Evolutionary conservation across 2,329 filamentous ascomycete species (phyloP), one percentile per base, ranked within the genome.

Genomic region (Xylaria sp.): DNA sequence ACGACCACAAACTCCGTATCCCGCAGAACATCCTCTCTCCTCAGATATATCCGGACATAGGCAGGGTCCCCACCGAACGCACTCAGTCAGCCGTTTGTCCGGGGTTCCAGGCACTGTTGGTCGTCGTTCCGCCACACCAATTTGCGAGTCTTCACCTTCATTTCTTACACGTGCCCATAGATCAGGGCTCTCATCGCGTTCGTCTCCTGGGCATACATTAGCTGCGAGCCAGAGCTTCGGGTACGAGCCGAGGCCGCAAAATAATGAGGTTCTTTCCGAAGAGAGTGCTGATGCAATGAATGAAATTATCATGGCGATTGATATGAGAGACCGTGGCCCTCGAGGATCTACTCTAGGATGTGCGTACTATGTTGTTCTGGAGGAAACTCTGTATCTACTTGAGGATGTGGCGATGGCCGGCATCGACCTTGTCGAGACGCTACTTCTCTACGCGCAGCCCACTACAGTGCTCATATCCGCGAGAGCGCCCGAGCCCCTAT

Each of bases 221-320:
- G 70, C 70, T 46, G 46, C 55, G 46, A 55, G 32, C 52, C 70
- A 43, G 60, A 28, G 60, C 9, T 20, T 53, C 63, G 70, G 67
- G 20, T 65, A 69, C 12, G 69, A 71, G 25, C 68, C 73, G 3
- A 48, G 60, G 3, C 74, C 76, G 18, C 64, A 18, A 7, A 61
- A 55, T n/a, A 62, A 68, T 28, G 68, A 72, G 23, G 25, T 39
- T 9, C 32, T 73, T 13, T 70, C 71, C 4, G 70, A 68, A 36
- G 71, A 68, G 59, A 77, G 79, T 67, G 75, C 74, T 36, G 78
- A 78, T 57, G 77, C 81, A 0, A 76, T 89, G 43, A 86, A 87
- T 64, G 92, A 96, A 76, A 81, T 93, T 30, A 86, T 97, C 66
- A 93, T 97, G 89, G 92, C 93, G 0, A 82, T 97, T 28, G 90